Percentiles rank a stretch among this genome's conserved stretches.
Conservation (phyloP, 805 yeast genomes). For the Cyberlindnera mrakii region DNA sequence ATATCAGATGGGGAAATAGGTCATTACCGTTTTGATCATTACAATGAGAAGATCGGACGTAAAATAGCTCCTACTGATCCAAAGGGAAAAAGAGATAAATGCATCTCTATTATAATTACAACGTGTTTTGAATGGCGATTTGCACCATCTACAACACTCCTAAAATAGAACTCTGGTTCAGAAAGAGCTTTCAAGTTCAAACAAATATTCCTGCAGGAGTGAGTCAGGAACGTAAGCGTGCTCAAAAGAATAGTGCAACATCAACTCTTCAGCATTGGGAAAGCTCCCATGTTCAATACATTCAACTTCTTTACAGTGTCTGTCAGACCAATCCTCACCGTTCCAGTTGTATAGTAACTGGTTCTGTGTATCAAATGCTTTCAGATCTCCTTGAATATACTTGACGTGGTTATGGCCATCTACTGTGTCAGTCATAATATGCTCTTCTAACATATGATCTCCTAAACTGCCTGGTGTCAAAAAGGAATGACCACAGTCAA, state of each 20-base stretch:
- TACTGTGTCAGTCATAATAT: neutral
- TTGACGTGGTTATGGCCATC: neutral
- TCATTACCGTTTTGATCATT: too few species aligned
- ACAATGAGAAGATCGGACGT: too few species aligned
- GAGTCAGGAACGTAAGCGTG: neutral
- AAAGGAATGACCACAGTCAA: constrained; percentile 1
- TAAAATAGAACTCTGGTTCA: too few species aligned
- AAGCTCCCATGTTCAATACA: neutral
- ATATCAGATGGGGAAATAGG: too few species aligned
- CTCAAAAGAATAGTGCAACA: neutral
- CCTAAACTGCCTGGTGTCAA: neutral
- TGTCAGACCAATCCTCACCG: neutral
- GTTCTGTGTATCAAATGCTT: neutral
- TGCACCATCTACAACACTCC: too few species aligned
- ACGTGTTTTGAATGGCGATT: too few species aligned
- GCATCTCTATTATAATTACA: too few species aligned
- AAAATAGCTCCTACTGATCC: too few species aligned
- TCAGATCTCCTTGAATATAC: neutral
- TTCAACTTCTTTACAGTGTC: neutral
- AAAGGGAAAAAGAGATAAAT: too few species aligned
- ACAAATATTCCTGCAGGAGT: neutral
- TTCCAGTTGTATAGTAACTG: neutral
- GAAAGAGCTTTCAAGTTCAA: neutral
- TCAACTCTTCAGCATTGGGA: neutral
- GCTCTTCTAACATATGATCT: constrained; percentile 2